Conservation (phyloP, 164 flowering plant species). For the Chloranthus sessilifolius region DNA sequence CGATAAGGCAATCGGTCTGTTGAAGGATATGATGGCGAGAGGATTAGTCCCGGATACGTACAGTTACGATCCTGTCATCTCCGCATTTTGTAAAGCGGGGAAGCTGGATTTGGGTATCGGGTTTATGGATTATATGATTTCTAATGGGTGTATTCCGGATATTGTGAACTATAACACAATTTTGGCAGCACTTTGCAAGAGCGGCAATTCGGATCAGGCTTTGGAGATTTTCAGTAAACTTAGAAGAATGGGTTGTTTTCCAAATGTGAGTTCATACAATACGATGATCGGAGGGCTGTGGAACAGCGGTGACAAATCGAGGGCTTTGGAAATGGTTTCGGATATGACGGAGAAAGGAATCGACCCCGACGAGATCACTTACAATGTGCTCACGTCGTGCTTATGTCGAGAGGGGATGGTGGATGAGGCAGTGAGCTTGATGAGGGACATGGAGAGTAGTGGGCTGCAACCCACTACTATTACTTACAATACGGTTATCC, state of each 20-base stretch:
- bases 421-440: slow-evolving; percentile 54
- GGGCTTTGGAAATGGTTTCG: slow-evolving; percentile 45
- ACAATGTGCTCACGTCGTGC: slow-evolving; percentile 60
- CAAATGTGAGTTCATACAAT: slow-evolving; percentile 65
- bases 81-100: slow-evolving; percentile 69
- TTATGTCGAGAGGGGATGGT: slow-evolving; percentile 81
- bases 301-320: slow-evolving; percentile 41
- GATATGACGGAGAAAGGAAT: slow-evolving; percentile 58
- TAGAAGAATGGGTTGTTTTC: slow-evolving; percentile 45
- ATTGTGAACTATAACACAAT: slow-evolving; percentile 70
- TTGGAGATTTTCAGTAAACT: slow-evolving; percentile 55
- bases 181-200: slow-evolving; percentile 57
- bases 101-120: slow-evolving; percentile 55
- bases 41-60: slow-evolving; percentile 64
- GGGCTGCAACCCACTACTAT: slow-evolving; percentile 42
- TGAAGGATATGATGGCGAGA: slow-evolving; percentile 55
- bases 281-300: slow-evolving; percentile 71
- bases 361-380: slow-evolving; percentile 65
- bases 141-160: slow-evolving; percentile 65
- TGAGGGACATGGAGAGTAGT: slow-evolving; percentile 46
- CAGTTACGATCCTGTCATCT: slow-evolving; percentile 68
- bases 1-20: slow-evolving; percentile 45
- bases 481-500: slow-evolving; percentile 53
- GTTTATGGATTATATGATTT: slow-evolving; percentile 57
- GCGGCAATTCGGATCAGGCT: slow-evolving; percentile 53